Base-by-base conservation (phyloP, 768 basidiomycete genomes). In the Mrakia blollopis region DNA sequence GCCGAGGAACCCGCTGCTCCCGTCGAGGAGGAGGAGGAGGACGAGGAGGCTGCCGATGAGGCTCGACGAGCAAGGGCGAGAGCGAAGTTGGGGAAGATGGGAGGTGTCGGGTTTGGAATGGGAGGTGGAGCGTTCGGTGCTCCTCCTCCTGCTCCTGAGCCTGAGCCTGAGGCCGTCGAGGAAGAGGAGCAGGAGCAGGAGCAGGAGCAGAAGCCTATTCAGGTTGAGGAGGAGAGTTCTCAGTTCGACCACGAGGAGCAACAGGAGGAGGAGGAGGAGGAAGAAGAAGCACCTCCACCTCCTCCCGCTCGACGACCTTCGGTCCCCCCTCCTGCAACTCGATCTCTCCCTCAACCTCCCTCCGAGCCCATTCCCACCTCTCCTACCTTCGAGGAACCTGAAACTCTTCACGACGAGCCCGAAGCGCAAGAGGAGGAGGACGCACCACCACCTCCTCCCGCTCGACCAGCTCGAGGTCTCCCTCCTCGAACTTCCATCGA, bases 401-500 rank as follows among this genome's bases (percentile, higher is more conserved):
- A 78, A 2, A 37, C 76, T 2, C 63, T 39, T 54, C 28, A 60
- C 70, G 21, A 47, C 44, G 44, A 32, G 10, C 39, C 44, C 7
- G 73, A 74, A 2, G 77, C 78, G 25, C 21, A 50, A 16, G 72
- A 74, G 25, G 79, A 79, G 23, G 77, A 76, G 18, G 76, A 57
- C 6, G 76, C 79, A 18, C 72, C 71, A 30, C 85, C 82, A 1
- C 81, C 87, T 11, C 87, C 87, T 2, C 87, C 88, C 5, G 86
- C 82, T 28, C 82, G 73, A 44, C 78, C 86, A 39, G 81, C 80
- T 50, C 85, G 84, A 9, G 86, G 4, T 83, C 87, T 87, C 0
- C 89, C 90, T 16, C 85, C 82, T 60, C 85, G 57, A 57, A 57
- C 85, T 39, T 81, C 85, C 0, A 85, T 86, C 23, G 86, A 88